These are phyloP conservation scores for Stemphylium beticola DNA, from an alignment of 2,329 filamentous ascomycete genomes.

Conservation along the genomic window DNA sequence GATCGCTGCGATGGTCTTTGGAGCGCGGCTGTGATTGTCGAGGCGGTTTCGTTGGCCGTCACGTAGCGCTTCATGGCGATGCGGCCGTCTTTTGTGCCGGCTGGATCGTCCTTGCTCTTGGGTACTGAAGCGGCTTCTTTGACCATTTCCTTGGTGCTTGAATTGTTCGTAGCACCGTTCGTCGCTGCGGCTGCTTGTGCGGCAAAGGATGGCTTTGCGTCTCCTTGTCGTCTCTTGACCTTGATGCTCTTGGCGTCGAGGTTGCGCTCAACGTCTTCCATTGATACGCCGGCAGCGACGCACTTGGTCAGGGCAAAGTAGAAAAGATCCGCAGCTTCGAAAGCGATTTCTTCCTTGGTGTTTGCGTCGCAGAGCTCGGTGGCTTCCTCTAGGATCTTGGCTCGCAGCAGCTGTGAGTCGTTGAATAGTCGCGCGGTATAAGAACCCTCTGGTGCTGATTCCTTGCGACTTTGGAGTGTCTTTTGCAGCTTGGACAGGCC, in stretches of 20 bases:
- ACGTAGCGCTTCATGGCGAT: conserved; percentile 86
- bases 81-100: conserved; percentile 59
- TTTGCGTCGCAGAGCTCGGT: conserved; percentile 91
- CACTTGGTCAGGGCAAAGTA: conserved; percentile 96
- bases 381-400: conserved; percentile 98
- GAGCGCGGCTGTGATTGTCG: conserved; percentile 74
- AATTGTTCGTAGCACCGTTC: conserved; percentile 22
- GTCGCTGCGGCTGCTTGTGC: conserved; percentile 66
- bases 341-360: conserved; percentile 82
- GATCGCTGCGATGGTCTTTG: conserved; percentile 93
- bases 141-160: conserved; percentile 49
- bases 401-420: conserved; percentile 84
- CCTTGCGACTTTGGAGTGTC: conserved; percentile 81
- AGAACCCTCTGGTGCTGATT: conserved; percentile 83
- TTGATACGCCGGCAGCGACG: conserved; percentile 78
- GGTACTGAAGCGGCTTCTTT: conserved; percentile 61
- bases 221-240: conserved; percentile 89
- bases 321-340: conserved; percentile 92
- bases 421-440: conserved; percentile 94
- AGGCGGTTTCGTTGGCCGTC: conserved; percentile 66
- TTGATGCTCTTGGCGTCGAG: conserved; percentile 95
- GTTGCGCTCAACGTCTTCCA: conserved; percentile 90
- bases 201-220: conserved; percentile 93
- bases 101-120: conserved; percentile 59
- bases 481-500: conserved; percentile 86